A percentile compares a stretch with the other conserved stretches of the same genome.
Conservation (phyloP, 495 filamentous ascomycete genomes). For the Articulospora tetracladia region DNA sequence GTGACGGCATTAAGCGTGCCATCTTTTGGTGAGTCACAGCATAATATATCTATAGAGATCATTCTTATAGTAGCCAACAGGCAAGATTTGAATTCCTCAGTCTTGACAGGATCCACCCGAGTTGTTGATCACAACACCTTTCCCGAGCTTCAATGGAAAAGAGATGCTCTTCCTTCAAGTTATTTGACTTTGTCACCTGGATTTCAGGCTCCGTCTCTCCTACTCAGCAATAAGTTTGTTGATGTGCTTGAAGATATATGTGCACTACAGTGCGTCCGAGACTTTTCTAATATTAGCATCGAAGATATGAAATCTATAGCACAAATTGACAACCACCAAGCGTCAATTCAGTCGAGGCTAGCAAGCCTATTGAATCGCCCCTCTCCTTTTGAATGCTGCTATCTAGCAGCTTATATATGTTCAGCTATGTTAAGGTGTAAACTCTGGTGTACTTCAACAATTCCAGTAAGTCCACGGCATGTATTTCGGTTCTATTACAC, state of each 20-base stretch:
- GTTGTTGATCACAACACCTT: constrained; percentile 36
- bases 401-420: constrained; percentile 35
- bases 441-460: constrained; percentile 31
- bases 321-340: constrained; percentile 36
- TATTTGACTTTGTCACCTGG: constrained; percentile 28
- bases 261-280: constrained; percentile 36
- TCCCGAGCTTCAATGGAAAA: constrained; percentile 32
- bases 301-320: constrained; percentile 30
- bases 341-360: constrained; percentile 35
- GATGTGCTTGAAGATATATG: constrained; percentile 33
- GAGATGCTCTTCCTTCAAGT: constrained; percentile 28
- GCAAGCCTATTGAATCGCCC: constrained; percentile 23
- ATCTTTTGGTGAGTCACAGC: constrained; percentile 34
- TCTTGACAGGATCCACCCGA: constrained; percentile 31
- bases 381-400: constrained; percentile 29
- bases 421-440: constrained; percentile 36
- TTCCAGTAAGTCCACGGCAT: constrained; percentile 31
- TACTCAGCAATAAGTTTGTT: constrained; percentile 27
- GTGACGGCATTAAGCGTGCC: constrained; percentile 35
- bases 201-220: constrained; percentile 24
- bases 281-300: constrained; percentile 16
- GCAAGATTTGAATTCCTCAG: constrained; percentile 35
- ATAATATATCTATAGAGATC: background rate
- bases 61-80: constrained; percentile 15
- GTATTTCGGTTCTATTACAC: background rate